phyloP scores from a whole-genome alignment of 169 alveolate species.

The Theileria parva region DNA sequence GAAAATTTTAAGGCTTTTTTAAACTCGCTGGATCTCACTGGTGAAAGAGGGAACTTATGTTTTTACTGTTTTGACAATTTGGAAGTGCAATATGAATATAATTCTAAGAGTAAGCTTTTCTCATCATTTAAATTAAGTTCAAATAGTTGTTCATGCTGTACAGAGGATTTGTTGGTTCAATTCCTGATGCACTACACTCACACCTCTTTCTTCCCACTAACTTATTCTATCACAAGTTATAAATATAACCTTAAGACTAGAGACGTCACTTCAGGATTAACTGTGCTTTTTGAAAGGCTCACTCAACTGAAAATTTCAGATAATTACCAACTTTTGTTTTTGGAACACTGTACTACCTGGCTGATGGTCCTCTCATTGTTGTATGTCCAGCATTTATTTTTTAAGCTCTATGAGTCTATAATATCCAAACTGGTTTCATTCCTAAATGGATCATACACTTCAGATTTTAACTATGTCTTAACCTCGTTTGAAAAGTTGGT shows the following conservation, averaged over 20 bases:
- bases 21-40: background rate
- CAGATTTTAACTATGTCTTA: background rate
- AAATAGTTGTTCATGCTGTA: constrained; percentile 24
- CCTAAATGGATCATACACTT: constrained; percentile 10
- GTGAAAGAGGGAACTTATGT: constrained; percentile 2
- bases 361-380: constrained; percentile 24
- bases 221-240: constrained; percentile 10
- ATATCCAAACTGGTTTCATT: background rate
- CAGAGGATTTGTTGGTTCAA: constrained; percentile 24
- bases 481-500: background rate
- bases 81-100: background rate
- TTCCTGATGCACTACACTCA: constrained; percentile 30
- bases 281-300: constrained; percentile 22
- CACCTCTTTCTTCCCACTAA: constrained; percentile 33
- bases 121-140: background rate
- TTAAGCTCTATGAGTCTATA: constrained; percentile 35
- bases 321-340: background rate
- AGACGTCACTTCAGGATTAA: constrained; percentile 31
- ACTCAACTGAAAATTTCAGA: background rate
- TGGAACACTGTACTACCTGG: constrained; percentile 37
- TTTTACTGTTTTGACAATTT: constrained; percentile 19
- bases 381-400: constrained; percentile 48
- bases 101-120: background rate
- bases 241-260: constrained; percentile 1
- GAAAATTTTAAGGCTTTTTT: background rate